A percentile compares a stretch with the other conserved stretches of the same genome.
Evolutionary conservation across 2,329 filamentous ascomycete species (phyloP).

Genomic region (Cercospora sp.): DNA sequence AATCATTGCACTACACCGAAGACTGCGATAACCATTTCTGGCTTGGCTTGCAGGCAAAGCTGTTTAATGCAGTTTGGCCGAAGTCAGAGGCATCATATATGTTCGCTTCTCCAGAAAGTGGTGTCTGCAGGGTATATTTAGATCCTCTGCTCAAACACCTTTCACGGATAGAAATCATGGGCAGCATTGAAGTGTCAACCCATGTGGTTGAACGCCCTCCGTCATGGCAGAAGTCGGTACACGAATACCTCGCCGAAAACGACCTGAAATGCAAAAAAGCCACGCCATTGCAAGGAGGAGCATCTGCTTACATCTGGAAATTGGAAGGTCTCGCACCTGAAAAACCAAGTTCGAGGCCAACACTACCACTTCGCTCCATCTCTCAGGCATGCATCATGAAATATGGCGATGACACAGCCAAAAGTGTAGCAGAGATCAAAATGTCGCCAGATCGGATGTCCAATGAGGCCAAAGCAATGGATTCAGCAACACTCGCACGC

Average conservation of each 20-base stretch:
- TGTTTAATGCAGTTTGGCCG: background rate
- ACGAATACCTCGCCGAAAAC: slow-evolving; percentile 14
- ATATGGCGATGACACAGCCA: slow-evolving; percentile 15
- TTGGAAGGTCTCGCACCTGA: slow-evolving; percentile 5
- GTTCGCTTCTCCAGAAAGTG: background rate
- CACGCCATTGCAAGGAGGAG: slow-evolving; percentile 16
- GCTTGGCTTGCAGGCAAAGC: background rate
- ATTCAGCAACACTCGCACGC: background rate
- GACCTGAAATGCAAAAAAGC: slow-evolving; percentile 11
- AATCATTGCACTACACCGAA: background rate
- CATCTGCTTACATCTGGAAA: slow-evolving; percentile 20
- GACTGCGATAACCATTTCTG: background rate
- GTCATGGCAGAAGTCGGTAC: slow-evolving; percentile 10
- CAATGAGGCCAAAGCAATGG: slow-evolving; percentile 10
- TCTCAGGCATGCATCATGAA: slow-evolving; percentile 14
- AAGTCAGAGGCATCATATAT: background rate
- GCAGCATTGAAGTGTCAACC: slow-evolving; percentile 5
- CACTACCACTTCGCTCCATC: background rate
- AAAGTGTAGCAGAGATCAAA: slow-evolving; percentile 4
- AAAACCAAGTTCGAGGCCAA: background rate
- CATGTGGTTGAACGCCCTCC: slow-evolving; percentile 14
- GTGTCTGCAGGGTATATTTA: background rate
- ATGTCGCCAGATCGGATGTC: slow-evolving; percentile 13
- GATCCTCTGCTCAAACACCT: background rate
- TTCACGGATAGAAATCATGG: background rate